A percentile compares a stretch with the other conserved stretches of the same genome.
Conservation (phyloP, 2,329 filamentous ascomycete species). For the Verticillium albo-atrum region DNA sequence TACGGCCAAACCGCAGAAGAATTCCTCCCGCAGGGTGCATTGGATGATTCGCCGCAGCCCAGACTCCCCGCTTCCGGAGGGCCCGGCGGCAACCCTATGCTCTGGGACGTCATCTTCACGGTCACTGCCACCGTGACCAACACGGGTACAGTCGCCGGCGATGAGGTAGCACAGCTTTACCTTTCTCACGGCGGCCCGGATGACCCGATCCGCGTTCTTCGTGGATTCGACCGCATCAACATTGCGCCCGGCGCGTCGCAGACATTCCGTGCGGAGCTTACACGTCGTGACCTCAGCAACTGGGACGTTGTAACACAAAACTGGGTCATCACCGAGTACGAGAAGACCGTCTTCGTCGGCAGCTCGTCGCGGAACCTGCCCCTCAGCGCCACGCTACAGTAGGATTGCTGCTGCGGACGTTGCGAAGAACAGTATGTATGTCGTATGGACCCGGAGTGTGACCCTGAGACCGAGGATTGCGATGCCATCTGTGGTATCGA, state of each 20-base stretch:
- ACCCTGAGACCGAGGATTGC: neutral
- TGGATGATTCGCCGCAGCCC: slow-evolving; percentile 52
- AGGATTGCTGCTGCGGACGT: neutral
- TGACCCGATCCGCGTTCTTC: slow-evolving; percentile 63
- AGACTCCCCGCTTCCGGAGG: slow-evolving; percentile 45
- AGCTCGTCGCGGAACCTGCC: slow-evolving; percentile 51
- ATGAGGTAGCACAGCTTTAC: slow-evolving; percentile 75
- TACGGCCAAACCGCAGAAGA: slow-evolving; percentile 55
- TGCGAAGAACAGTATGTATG: neutral
- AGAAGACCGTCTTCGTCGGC: slow-evolving; percentile 53
- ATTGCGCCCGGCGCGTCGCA: slow-evolving; percentile 65
- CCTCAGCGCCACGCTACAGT: slow-evolving; percentile 27
- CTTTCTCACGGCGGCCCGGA: slow-evolving; percentile 73
- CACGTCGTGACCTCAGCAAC: slow-evolving; percentile 77
- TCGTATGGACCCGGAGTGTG: neutral
- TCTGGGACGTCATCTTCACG: slow-evolving; percentile 67
- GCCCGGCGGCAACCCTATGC: slow-evolving; percentile 58
- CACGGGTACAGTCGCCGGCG: slow-evolving; percentile 59
- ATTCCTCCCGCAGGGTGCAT: slow-evolving; percentile 57
- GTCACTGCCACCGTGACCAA: slow-evolving; percentile 68
- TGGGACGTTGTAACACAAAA: slow-evolving; percentile 80
- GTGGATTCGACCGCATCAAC: slow-evolving; percentile 74
- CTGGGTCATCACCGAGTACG: slow-evolving; percentile 61
- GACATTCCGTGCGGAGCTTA: slow-evolving; percentile 65
- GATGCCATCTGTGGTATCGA: neutral